Percentiles rank a stretch among this genome's conserved stretches.
phyloP scores from a whole-genome alignment of 148 eudicot species.

The Tetragonia tetragonoides region DNA sequence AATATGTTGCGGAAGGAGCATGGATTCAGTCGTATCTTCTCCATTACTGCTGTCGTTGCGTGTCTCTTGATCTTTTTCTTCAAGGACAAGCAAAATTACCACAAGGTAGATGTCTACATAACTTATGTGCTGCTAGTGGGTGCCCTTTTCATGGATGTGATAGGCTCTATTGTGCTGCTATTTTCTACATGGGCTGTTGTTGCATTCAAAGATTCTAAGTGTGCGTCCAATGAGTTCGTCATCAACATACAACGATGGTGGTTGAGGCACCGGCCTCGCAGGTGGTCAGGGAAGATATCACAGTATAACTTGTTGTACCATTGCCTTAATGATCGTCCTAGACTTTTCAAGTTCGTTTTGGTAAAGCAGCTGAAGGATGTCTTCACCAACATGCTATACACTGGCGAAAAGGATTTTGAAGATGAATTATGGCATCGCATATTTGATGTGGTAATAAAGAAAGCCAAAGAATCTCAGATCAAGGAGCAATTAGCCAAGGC shows the following conservation, averaged over 20 bases:
- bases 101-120: background rate
- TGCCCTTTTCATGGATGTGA: conserved; percentile 8
- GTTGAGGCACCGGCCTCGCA: conserved; percentile 9
- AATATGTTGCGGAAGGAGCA: background rate
- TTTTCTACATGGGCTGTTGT: conserved; percentile 16
- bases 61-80: background rate
- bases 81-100: background rate
- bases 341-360: background rate
- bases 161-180: background rate
- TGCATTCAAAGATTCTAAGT: background rate
- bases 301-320: conserved; percentile 17
- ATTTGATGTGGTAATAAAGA: background rate
- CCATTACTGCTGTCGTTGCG: background rate
- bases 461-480: background rate
- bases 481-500: background rate
- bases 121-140: conserved; percentile 17
- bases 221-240: background rate
- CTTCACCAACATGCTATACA: background rate
- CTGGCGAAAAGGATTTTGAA: background rate
- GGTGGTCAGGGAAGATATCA: conserved; percentile 14
- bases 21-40: conserved; percentile 4
- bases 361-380: conserved; percentile 1
- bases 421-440: background rate
- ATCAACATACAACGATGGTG: background rate
- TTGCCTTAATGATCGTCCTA: conserved; percentile 16